These are phyloP conservation scores for Diaporthe destruens DNA, from an alignment of 2,329 filamentous ascomycete species.

Conservation along the genomic window DNA sequence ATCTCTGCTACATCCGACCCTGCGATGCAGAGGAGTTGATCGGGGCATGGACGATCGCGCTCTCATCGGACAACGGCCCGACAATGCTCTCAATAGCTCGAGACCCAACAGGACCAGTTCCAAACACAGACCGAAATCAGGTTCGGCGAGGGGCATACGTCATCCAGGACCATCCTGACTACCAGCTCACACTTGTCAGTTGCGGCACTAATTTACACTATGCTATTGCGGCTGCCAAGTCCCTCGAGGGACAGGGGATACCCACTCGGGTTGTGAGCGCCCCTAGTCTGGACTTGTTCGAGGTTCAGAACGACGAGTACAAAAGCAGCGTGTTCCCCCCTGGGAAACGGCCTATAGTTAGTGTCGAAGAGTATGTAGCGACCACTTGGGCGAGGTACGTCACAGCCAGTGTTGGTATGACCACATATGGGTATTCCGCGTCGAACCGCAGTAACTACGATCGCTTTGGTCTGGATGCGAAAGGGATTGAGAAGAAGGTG, in stretches of 20 bases:
- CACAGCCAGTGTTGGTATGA: constrained; percentile 60
- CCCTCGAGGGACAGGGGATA: background rate
- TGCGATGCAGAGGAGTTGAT: constrained; percentile 69
- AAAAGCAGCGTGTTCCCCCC: constrained; percentile 51
- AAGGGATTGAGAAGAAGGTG: constrained; percentile 45
- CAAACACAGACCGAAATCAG: constrained; percentile 46
- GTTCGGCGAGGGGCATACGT: constrained; percentile 50
- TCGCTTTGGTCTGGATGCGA: constrained; percentile 59
- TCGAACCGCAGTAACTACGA: constrained; percentile 61
- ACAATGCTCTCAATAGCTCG: constrained; percentile 54
- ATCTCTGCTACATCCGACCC: constrained; percentile 71
- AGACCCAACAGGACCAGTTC: constrained; percentile 49
- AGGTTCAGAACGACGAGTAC: constrained; percentile 41
- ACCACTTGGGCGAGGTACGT: constrained; percentile 64
- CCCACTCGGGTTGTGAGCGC: constrained; percentile 40
- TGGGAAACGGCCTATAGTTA: constrained; percentile 44
- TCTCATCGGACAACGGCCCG: constrained; percentile 46
- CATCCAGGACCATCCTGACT: constrained; percentile 46
- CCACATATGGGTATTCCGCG: constrained; percentile 60
- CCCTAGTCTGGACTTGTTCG: constrained; percentile 41
- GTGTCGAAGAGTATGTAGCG: constrained; percentile 59
- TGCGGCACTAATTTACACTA: constrained; percentile 50
- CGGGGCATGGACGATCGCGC: constrained; percentile 65
- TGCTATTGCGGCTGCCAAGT: constrained; percentile 55
- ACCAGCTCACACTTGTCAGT: constrained; percentile 48